Percentiles rank a stretch among this genome's conserved stretches.
Evolutionary conservation across 257 asterid species (phyloP).

Genomic region (Rehmannia glutinosa): DNA sequence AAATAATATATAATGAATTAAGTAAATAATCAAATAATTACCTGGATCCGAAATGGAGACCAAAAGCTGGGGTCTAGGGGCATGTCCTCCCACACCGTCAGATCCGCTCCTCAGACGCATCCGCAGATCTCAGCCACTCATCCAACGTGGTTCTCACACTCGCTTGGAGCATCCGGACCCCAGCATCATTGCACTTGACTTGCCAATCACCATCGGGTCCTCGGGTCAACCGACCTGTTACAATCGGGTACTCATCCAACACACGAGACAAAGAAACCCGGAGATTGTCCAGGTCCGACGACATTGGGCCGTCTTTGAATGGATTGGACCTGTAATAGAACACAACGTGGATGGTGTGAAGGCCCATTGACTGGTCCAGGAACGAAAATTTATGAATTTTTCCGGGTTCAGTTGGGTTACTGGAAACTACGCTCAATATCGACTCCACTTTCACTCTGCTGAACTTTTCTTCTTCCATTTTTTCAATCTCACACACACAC

Average conservation of each 20-base stretch:
- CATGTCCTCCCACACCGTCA: constrained; percentile 67
- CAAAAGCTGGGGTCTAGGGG: constrained; percentile 46
- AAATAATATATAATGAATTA: too few relatives aligned
- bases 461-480: constrained; percentile 16
- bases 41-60: constrained; percentile 78
- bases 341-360: constrained; percentile 36
- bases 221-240: constrained; percentile 54
- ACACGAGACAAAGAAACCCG: constrained; percentile 33
- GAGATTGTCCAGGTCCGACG: constrained; percentile 37
- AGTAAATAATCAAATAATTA: neutral
- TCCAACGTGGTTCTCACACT: constrained; percentile 36
- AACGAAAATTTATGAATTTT: constrained; percentile 24
- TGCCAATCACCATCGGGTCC: constrained; percentile 31
- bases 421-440: constrained; percentile 44
- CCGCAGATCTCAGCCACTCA: constrained; percentile 64
- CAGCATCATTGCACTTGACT: constrained; percentile 66
- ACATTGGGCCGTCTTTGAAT: constrained; percentile 30
- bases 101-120: constrained; percentile 43
- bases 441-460: constrained; percentile 35
- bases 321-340: constrained; percentile 53
- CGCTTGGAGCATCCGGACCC: constrained; percentile 55
- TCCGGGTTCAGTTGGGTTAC: constrained; percentile 43
- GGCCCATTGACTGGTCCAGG: constrained; percentile 45
- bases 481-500: too few relatives aligned
- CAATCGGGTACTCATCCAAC: constrained; percentile 45